phyloP scores from a whole-genome alignment of 192 early-diverging fungal genomes.

The Chytriomyces hyalinus region DNA sequence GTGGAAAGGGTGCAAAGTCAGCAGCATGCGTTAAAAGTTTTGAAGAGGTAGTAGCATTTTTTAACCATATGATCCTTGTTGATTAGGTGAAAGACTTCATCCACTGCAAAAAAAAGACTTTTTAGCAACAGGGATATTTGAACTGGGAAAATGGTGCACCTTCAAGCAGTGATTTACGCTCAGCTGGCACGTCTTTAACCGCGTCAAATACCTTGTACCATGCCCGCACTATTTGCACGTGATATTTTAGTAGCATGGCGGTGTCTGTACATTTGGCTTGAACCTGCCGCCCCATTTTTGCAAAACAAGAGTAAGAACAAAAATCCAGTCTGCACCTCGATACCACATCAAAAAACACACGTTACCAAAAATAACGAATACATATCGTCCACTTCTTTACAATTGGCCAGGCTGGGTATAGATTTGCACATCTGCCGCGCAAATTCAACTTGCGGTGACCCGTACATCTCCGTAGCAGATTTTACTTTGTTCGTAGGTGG shows the following conservation, averaged over 20 bases:
- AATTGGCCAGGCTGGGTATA: neutral
- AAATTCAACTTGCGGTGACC: conserved; percentile 4
- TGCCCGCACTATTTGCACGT: neutral
- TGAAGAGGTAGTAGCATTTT: neutral
- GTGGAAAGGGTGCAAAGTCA: neutral
- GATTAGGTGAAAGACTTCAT: neutral
- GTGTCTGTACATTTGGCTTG: neutral
- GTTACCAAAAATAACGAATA: neutral
- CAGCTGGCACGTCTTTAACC: neutral
- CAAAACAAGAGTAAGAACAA: neutral
- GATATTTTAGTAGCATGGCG: neutral
- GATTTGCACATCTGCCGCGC: neutral
- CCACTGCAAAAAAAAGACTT: neutral
- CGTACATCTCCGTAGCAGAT: neutral
- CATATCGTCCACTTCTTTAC: neutral
- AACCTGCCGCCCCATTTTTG: neutral
- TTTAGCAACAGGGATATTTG: neutral
- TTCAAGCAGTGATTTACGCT: neutral
- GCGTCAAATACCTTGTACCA: neutral
- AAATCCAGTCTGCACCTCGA: neutral
- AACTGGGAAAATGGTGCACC: neutral
- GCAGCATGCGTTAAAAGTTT: neutral
- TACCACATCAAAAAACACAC: neutral
- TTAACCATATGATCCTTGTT: conserved; percentile 1
- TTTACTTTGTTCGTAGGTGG: too few species aligned